phyloP scores from a whole-genome alignment of 441 rosid genomes.

The Mallotus repandus region DNA sequence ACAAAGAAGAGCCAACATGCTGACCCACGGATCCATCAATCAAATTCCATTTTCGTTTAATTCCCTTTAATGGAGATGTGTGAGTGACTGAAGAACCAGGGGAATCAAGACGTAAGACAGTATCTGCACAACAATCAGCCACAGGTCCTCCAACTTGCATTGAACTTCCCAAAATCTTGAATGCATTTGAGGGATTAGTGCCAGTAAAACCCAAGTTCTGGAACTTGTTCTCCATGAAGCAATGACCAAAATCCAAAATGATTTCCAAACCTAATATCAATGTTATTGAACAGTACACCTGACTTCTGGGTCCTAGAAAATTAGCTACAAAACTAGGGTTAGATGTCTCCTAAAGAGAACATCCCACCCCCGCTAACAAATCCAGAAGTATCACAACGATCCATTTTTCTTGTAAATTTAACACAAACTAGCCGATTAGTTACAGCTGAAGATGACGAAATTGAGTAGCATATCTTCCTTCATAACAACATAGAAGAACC shows the following conservation, averaged over 20 bases:
- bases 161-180: slow-evolving; percentile 49
- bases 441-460: slow-evolving; percentile 16
- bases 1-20: slow-evolving; percentile 65
- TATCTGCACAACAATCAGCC: slow-evolving; percentile 44
- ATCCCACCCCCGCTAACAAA: slow-evolving; percentile 87
- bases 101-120: slow-evolving; percentile 74
- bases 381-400: slow-evolving; percentile 88
- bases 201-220: slow-evolving; percentile 46
- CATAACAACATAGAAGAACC: slow-evolving; percentile 26
- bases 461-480: slow-evolving; percentile 26
- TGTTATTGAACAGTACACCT: slow-evolving; percentile 44
- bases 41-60: slow-evolving; percentile 74
- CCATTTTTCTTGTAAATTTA: slow-evolving; percentile 52
- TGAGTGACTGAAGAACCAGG: slow-evolving; percentile 46
- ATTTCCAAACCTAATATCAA: slow-evolving; percentile 44
- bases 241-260: slow-evolving; percentile 29
- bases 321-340: slow-evolving; percentile 31
- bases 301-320: slow-evolving; percentile 51
- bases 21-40: slow-evolving; percentile 42
- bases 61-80: slow-evolving; percentile 47
- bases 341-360: slow-evolving; percentile 34
- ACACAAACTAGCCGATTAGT: slow-evolving; percentile 27
- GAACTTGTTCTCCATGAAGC: slow-evolving; percentile 57
- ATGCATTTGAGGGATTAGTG: slow-evolving; percentile 50
- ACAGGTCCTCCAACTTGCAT: slow-evolving; percentile 42